Base-by-base conservation (phyloP, 106 monocot species). In the Platanthera guangdongensis region DNA sequence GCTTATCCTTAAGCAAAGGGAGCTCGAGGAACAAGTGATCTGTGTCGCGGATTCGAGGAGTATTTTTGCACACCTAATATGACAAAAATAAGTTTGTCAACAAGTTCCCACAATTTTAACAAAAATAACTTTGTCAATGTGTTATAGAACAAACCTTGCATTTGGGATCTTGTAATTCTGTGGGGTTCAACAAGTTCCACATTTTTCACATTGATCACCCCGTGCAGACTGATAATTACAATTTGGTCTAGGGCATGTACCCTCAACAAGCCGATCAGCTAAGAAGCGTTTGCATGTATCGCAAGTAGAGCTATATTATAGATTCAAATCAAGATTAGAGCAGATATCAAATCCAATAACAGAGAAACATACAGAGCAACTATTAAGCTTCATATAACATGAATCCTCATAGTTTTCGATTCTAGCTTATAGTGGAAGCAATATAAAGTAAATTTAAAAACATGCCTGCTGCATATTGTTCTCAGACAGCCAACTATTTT, bases 151-250 rank as follows among this genome's bases (percentile, higher is more conserved):
- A 69, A 85, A 93, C 96, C 91, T 97, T 97, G 80, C 96, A 97
- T 51, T 88, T 97, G 53, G 95, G 92, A 82, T 97, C 91, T 68
- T 76, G 86, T 47, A 97, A 81, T 76, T 97, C 96, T 8, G 86
- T 89, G 39, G 96, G 93, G 75, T 97, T 97, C 74, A 93, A 84
- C 74, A 93, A 78, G 49, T 91, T 91, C 47, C 94, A 83, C 96
- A 97, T 11, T 86, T 97, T 74, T 97, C 96, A 86, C 96, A 97
- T 68, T 93, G 96, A 49, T 97, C 96, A 54, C 96, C 96, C 63
- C 93, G 47, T 47, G 96, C 96, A 76, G 89, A 89, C 0, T 91
- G 87, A 51, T 94, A 87, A 74, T 89, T 85, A 81, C 96, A 97
- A 59, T 74, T 76, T 32, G 80, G 73, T 7, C 83, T 91, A 64